Conservation (phyloP, 305 asterid species). For the Fraxinus sp. region DNA sequence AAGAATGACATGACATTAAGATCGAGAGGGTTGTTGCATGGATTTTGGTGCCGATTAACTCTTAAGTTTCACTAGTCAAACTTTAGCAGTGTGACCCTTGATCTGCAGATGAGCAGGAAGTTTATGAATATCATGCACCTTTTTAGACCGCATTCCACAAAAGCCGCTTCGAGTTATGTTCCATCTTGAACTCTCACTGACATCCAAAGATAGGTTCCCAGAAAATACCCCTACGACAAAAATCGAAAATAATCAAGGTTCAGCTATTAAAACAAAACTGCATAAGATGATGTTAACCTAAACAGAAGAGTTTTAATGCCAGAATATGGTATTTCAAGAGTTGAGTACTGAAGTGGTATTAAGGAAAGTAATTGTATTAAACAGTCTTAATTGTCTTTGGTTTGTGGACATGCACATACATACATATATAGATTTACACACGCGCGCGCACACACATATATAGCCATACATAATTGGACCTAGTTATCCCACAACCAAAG, state of each 20-base stretch:
- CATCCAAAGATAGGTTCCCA: slow-evolving; percentile 84
- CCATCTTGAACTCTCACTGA: slow-evolving; percentile 71
- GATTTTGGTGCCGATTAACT: not conserved
- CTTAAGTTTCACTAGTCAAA: slow-evolving; percentile 7
- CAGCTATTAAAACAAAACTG: slow-evolving; percentile 13
- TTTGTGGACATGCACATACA: not conserved
- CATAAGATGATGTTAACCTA: not conserved
- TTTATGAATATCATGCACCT: slow-evolving; percentile 42
- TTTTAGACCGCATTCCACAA: slow-evolving; percentile 94
- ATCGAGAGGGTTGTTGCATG: not conserved
- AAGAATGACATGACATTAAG: not conserved
- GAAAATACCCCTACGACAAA: slow-evolving; percentile 67
- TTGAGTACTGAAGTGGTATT: not conserved
- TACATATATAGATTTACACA: not conserved
- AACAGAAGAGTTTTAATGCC: not conserved
- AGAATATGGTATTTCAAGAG: not conserved
- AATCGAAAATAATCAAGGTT: not conserved
- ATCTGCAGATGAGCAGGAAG: not conserved
- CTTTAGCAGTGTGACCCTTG: not conserved
- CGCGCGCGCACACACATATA: too few species aligned
- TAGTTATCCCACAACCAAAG: not conserved
- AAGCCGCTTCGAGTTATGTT: slow-evolving; percentile 87
- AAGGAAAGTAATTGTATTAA: not conserved
- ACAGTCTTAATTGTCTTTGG: not conserved
- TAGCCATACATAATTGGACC: not conserved